Evolutionary conservation across 345 rosid species (phyloP), one percentile per base, ranked within the genome.

Genomic region (Psidium friedrichsthalianum): DNA sequence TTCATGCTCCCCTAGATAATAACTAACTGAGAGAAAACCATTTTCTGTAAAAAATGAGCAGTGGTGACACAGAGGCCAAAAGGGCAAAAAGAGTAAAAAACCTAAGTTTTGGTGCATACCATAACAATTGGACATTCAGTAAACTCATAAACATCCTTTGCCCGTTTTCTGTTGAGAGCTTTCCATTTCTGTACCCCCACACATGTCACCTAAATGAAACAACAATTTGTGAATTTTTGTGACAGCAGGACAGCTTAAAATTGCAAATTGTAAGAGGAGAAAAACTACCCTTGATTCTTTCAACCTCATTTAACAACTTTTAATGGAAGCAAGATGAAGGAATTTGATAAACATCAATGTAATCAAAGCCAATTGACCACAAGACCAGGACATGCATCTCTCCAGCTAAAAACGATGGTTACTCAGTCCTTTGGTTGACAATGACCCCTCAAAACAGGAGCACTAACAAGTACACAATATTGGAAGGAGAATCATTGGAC

Each of bases 101-200:
- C 78, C 78, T 18, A 8, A 16, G 78, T 32, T 69, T 69, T 69
- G 47, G 78, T 8, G 64, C 89, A 76, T 90, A 96, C 98, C 99
- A 69, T 96, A 96, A 86, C 99, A 96, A 87, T 97, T 53, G 98
- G 99, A 88, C 99, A 97, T 87, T 97, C 98, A 1, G 98, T 94
- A 85, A 95, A 95, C 91, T 93, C 97, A n/a, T 95, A 97, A 84
- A 97, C 98, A 91, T 96, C 98, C 90, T 96, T 96, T 1, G 99
- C 97, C 44, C 98, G 96, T 88, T 96, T 96, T 88, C 98, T 86
- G 90, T 95, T 95, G 51, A 97, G 98, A 85, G 99, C 98, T 87
- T 95, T 97, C 99, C 98, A 97, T 90, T 97, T 97, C 98, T 86
- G 99, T 97, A 87, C 99, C 98, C 84, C 98, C 99, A 90, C 99